Evolutionary conservation across 2,329 filamentous ascomycete genomes (phyloP), one percentile per base, ranked within the genome.

Genomic region (Parastagonospora avenae): DNA sequence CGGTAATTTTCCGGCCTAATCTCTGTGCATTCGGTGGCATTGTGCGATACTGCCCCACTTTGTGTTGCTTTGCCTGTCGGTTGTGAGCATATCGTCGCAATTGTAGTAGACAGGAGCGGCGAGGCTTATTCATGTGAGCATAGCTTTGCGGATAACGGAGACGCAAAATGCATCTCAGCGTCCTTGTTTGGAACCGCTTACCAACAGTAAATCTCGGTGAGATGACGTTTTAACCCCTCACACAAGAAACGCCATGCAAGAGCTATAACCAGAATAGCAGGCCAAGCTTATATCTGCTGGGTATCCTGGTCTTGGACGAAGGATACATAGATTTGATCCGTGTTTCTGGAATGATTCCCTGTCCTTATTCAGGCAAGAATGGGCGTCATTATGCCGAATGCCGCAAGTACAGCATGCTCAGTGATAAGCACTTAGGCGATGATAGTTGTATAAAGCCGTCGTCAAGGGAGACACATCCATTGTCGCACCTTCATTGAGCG

Each of bases 161-260:
- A 24, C 19, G 19, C 19, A 5, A 24, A 24, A 24, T 24, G 19
- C 3, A 24, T 24, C 19, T 24, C 5, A 24, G 19, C 3, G 19
- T 24, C 19, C 19, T 5, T 24, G 19, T 24, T 24, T 24, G 19
- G 19, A 24, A 24, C 19, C 5, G 19, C 3, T 24, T 24, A 24
- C 19, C 19, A 24, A 24, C 19, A 24, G 19, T 24, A 3, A 24
- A 16, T 39, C 10, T 42, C 14, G 7, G 24, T 11, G 41, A 39
- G 40, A 60, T 62, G 57, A 63, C 61, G 55, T 57, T 55, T 24
- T 30, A 32, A 42, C 35, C 41, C 45, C 38, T 50, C 40, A 39
- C 54, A 55, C 59, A 64, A 60, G 50, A 56, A 59, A 61, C 54
- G 59, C 61, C 63, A 61, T 54, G 57, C 15, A 54, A 43, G 14